phyloP scores from a whole-genome alignment of 2,329 filamentous ascomycete genomes.

The Pestalotiopsis sp. region DNA sequence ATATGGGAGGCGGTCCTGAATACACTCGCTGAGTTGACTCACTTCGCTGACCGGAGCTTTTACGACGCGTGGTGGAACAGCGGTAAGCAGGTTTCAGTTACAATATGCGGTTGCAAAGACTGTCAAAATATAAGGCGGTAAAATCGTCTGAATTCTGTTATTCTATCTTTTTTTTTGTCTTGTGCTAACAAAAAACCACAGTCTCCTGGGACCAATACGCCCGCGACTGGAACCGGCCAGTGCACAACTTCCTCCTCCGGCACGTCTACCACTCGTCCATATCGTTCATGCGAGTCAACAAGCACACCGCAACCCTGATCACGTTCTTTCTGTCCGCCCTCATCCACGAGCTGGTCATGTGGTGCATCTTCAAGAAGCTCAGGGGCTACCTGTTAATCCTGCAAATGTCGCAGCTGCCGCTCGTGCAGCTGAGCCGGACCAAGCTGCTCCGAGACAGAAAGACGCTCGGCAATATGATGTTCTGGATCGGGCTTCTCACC shows the following conservation, averaged over 20 bases:
- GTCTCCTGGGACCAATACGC: conserved; percentile 81
- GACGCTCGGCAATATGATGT: conserved; percentile 72
- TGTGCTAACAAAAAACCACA: no score
- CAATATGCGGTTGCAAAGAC: not conserved
- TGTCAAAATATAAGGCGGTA: no score
- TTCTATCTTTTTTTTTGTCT: no score
- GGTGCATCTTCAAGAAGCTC: conserved; percentile 78
- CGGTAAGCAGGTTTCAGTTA: conserved; percentile 33
- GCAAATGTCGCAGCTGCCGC: conserved; percentile 74
- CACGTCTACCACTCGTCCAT: conserved; percentile 82
- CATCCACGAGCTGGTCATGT: conserved; percentile 79
- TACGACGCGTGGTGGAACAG: conserved; percentile 68
- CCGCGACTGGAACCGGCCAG: conserved; percentile 78
- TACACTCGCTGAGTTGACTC: conserved; percentile 74
- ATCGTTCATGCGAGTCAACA: conserved; percentile 70
- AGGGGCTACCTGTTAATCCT: conserved; percentile 73
- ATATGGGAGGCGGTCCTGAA: conserved; percentile 81
- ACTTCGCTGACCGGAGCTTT: conserved; percentile 77
- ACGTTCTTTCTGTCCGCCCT: conserved; percentile 74
- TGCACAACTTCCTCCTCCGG: conserved; percentile 76
- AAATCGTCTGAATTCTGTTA: no score
- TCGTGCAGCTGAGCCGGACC: conserved; percentile 69
- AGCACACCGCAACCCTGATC: conserved; percentile 72
- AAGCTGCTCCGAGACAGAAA: conserved; percentile 64
- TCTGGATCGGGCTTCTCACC: conserved; percentile 79